Evolutionary conservation across 83 land plant genomes (phyloP).

Genomic region (Larix sibirica): DNA sequence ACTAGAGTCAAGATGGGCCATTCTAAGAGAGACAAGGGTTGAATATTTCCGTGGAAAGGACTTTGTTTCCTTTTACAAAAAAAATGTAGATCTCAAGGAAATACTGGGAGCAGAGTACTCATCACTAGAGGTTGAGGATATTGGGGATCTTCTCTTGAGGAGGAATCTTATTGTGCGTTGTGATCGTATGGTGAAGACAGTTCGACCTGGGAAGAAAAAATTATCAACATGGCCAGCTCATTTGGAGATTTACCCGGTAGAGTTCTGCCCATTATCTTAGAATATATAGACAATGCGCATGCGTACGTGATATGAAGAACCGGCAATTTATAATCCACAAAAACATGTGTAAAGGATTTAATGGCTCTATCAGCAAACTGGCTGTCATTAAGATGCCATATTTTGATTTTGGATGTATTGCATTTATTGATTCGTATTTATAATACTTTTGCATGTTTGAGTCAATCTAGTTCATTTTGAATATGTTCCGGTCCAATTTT

Average conservation of each 20-base stretch:
- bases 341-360: not conserved
- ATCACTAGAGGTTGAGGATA: conserved; percentile 64
- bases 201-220: conserved; percentile 95
- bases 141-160: conserved; percentile 67
- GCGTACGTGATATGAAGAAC: not conserved
- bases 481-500: not conserved
- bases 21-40: conserved; percentile 90
- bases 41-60: conserved; percentile 99
- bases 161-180: conserved; percentile 84
- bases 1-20: conserved; percentile 95
- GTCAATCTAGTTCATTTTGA: not conserved
- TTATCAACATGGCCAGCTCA: conserved; percentile 98
- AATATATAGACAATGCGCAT: not conserved
- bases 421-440: not conserved
- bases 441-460: not conserved
- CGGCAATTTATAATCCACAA: not conserved
- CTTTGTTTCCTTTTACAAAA: conserved; percentile 69
- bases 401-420: too few relatives aligned
- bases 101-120: conserved; percentile 55
- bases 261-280: conserved; percentile 6
- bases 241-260: conserved; percentile 74
- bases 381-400: not conserved
- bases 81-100: conserved; percentile 82
- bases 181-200: conserved; percentile 89
- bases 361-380: not conserved